Percentiles rank a stretch among this genome's conserved stretches.
Conservation (phyloP, 2,329 filamentous ascomycete genomes). For the Aspergillus hortae region DNA sequence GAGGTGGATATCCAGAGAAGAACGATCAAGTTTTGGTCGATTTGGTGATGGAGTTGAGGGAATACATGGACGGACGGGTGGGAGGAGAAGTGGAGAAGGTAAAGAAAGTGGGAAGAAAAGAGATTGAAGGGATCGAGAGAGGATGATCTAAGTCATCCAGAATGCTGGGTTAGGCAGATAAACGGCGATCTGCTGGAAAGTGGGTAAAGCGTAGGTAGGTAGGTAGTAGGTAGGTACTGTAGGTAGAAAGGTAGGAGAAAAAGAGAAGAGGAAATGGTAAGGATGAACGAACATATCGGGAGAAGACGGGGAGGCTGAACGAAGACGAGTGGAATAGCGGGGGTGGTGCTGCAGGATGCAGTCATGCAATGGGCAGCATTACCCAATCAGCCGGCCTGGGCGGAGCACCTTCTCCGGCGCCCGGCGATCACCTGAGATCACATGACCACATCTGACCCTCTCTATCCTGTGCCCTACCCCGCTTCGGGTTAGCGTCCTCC, state of each 20-base stretch:
- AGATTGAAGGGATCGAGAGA: neutral
- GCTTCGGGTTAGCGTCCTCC: too few relatives aligned
- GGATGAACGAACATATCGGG: constrained; percentile 11
- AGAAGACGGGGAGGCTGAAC: constrained; percentile 7
- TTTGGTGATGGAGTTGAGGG: neutral
- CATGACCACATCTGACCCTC: constrained; percentile 6
- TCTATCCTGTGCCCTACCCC: constrained; percentile 9
- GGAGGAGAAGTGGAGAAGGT: neutral
- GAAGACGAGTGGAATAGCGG: constrained; percentile 6
- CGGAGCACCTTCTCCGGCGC: neutral
- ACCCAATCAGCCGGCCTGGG: neutral
- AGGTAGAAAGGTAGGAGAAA: neutral
- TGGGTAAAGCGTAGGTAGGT: neutral
- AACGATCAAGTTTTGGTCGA: neutral
- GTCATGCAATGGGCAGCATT: neutral
- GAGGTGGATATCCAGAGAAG: neutral
- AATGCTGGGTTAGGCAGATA: too few relatives aligned
- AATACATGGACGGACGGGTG: neutral
- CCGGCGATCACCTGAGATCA: neutral
- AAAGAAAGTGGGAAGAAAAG: neutral
- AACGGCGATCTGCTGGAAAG: neutral
- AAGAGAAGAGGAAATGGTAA: constrained; percentile 4
- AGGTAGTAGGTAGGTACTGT: too few relatives aligned
- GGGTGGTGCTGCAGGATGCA: constrained; percentile 4
- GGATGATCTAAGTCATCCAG: too few relatives aligned